Base-by-base conservation (phyloP, 768 basidiomycete species). In the Sarcodon aspratus region DNA sequence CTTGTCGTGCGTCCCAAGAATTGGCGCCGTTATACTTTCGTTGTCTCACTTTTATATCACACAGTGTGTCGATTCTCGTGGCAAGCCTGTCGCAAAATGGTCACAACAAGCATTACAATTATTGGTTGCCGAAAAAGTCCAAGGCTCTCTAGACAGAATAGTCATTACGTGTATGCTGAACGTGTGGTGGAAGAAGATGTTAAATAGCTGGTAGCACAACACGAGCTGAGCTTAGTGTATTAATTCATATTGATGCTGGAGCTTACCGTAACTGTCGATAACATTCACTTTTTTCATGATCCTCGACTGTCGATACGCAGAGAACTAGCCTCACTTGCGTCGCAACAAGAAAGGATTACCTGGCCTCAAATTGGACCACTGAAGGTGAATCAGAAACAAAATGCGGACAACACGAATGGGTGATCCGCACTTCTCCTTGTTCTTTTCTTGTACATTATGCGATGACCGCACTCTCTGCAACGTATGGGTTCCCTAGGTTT, bases 401-500 rank as follows among this genome's bases (percentile, higher is more conserved):
- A 7, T 31, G 42, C 17, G 44, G 15, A 48, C 33, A 46, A 36
- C 17, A 7, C 43, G 42, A 15, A 37, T 15, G 46, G 13, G 47
- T 56, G 45, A 54, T 50, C 13, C 33, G 40, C 36, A 97, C 95
- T 94, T 73, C 91, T 74, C 61, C 78, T 88, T 18, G 93, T 95
- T 59, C 95, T 72, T 66, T 94, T 96, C 69, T 98, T 98, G 69
- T 96, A 97, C 90, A 98, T 93, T 63, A 98, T 95, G 47, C 95
- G 81, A 66, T 97, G 95, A 3, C 95, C 95, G 60, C 95, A 98
- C 61, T 97, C 92, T 56, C 87, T 76, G 68, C 95, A 98, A 49
- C 95, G 84, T 54, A 97, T 94, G 38, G 91, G 90, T 63, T 98
- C 95, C 51, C 90, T 73, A 7, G 88, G 73, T 65, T 81, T 85